These are phyloP conservation scores for Tarenaya hassleriana DNA, from an alignment of 345 rosid genomes.

Conservation along the genomic window DNA sequence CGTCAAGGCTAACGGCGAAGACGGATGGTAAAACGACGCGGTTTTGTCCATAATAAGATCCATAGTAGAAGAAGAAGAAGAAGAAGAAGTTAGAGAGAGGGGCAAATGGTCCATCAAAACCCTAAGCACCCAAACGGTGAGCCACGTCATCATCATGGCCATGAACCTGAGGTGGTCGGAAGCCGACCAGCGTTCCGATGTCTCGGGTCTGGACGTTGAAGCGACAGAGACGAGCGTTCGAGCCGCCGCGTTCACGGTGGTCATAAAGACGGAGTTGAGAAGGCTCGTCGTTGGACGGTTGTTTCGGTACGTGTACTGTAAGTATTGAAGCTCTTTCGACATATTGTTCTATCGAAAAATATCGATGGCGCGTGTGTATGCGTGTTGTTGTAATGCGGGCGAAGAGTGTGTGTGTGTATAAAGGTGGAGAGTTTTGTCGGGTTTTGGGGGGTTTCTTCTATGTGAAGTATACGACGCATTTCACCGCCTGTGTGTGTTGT, in stretches of 20 bases:
- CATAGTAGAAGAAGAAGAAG: slow-evolving; percentile 14
- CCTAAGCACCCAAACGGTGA: slow-evolving; percentile 54
- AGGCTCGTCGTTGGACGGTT: slow-evolving; percentile 38
- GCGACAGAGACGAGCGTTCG: slow-evolving; percentile 54
- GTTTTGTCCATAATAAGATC: too few species aligned
- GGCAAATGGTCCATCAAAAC: slow-evolving; percentile 54
- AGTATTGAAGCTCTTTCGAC: slow-evolving; percentile 31
- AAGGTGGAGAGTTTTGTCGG: too few species aligned
- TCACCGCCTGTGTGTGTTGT: too few species aligned
- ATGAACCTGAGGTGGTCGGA: slow-evolving; percentile 64
- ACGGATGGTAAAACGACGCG: slow-evolving; percentile 7
- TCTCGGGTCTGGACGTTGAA: slow-evolving; percentile 33
- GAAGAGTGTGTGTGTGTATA: too few species aligned
- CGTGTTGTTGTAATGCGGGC: too few species aligned
- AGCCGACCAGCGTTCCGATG: slow-evolving; percentile 44
- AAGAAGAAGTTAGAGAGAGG: slow-evolving; percentile 21
- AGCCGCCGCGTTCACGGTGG: slow-evolving; percentile 56
- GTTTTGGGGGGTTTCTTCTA: too few species aligned
- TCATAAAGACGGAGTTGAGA: slow-evolving; percentile 52
- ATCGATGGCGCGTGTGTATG: too few species aligned
- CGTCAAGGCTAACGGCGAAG: slow-evolving; percentile 4
- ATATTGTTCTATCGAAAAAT: background rate
- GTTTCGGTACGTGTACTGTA: slow-evolving; percentile 32
- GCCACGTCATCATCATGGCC: slow-evolving; percentile 61
- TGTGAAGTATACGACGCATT: too few species aligned